Conservation (phyloP, 2,329 filamentous ascomycete genomes). For the Tolypocladium album region DNA sequence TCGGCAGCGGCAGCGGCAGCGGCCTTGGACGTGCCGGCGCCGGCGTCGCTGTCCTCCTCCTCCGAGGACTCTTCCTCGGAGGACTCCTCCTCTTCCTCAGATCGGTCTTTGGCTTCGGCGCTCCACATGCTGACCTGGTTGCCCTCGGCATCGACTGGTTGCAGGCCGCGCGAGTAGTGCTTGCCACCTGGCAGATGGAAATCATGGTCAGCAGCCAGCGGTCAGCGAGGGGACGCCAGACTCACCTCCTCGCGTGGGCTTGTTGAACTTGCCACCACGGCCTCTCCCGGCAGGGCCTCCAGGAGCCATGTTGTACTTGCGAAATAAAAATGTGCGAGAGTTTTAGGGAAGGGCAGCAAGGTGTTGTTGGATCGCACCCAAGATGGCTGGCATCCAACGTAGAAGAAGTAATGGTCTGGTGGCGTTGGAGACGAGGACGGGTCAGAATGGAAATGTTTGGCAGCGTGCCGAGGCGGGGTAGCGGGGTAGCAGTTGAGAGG, state of each 20-base stretch:
- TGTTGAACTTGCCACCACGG: constrained; percentile 88
- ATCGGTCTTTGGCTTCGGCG: constrained; percentile 38
- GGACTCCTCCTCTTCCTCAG: constrained; percentile 38
- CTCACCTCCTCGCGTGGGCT: constrained; percentile 79
- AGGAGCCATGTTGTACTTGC: constrained; percentile 29
- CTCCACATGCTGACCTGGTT: constrained; percentile 85
- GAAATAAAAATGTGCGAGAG: background rate
- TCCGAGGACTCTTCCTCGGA: constrained; percentile 18
- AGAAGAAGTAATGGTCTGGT: background rate
- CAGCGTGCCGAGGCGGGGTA: constrained; percentile 22
- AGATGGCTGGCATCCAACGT: background rate
- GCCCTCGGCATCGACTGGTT: constrained; percentile 80
- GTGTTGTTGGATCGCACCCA: background rate
- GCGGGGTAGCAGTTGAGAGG: constrained; percentile 17
- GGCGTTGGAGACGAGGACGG: background rate
- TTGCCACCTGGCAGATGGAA: constrained; percentile 61
- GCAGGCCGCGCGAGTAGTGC: constrained; percentile 85
- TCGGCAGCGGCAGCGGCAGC: constrained; percentile 30
- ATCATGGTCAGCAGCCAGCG: background rate
- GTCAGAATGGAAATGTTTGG: constrained; percentile 6
- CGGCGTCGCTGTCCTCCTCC: constrained; percentile 40
- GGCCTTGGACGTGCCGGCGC: constrained; percentile 29
- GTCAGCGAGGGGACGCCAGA: background rate
- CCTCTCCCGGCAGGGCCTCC: constrained; percentile 36
- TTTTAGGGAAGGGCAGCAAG: background rate